phyloP scores from a whole-genome alignment of 768 basidiomycete species.

The Glaciozyma martinii region DNA sequence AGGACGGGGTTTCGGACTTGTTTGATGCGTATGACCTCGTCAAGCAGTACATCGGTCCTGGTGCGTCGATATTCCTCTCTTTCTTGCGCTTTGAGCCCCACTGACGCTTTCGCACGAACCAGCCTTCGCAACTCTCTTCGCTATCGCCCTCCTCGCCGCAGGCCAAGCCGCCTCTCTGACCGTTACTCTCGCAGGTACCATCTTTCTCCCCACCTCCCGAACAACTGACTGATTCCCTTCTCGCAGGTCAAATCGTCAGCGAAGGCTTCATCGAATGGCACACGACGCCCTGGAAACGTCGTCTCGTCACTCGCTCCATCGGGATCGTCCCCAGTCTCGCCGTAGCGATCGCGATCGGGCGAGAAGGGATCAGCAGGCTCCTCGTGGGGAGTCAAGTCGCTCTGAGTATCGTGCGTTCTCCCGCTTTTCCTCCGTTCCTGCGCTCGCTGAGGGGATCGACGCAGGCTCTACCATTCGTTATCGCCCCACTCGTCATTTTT shows the following conservation, averaged over 20 bases:
- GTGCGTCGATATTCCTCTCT: slow-evolving; percentile 42
- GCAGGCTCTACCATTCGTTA: slow-evolving; percentile 36
- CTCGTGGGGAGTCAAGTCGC: slow-evolving; percentile 81
- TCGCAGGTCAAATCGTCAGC: slow-evolving; percentile 69
- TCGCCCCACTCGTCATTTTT: slow-evolving; percentile 26
- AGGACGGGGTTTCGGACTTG: slow-evolving; percentile 47
- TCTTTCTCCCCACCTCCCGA: not conserved
- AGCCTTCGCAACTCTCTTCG: slow-evolving; percentile 81
- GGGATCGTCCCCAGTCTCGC: slow-evolving; percentile 73
- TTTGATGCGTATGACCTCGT: slow-evolving; percentile 78
- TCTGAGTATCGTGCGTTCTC: slow-evolving; percentile 55
- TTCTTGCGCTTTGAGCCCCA: not conserved
- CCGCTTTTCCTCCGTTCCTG: slow-evolving; percentile 80
- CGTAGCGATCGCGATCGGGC: slow-evolving; percentile 65
- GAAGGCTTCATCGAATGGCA: slow-evolving; percentile 86
- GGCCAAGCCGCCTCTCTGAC: slow-evolving; percentile 87
- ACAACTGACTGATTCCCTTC: too few species aligned
- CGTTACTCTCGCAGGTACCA: slow-evolving; percentile 62
- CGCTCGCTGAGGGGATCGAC: slow-evolving; percentile 36
- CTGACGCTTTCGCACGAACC: slow-evolving; percentile 10
- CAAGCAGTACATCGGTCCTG: slow-evolving; percentile 54
- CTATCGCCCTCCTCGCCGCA: slow-evolving; percentile 69
- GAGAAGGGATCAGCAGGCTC: slow-evolving; percentile 60
- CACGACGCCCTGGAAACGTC: slow-evolving; percentile 57
- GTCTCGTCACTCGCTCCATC: slow-evolving; percentile 71